These are phyloP conservation scores for Mycena venus DNA, from an alignment of 768 basidiomycete species.

Conservation along the genomic window DNA sequence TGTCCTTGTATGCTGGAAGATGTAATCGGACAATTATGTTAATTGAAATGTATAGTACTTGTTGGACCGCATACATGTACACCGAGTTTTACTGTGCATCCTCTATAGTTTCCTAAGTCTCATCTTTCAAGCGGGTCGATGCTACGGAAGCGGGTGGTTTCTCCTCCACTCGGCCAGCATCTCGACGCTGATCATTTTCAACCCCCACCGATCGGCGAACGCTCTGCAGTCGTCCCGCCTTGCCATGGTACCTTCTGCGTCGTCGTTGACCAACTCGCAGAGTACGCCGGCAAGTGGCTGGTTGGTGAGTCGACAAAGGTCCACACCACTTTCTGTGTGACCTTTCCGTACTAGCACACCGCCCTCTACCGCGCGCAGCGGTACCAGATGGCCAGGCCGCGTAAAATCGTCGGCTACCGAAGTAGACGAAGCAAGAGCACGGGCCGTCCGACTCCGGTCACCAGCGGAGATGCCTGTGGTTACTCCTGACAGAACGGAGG, in stretches of 20 bases:
- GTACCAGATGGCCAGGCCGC: constrained; percentile 96
- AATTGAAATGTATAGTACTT: neutral
- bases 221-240: constrained; percentile 91
- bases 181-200: constrained; percentile 96
- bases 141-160: constrained; percentile 41
- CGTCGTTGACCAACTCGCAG: constrained; percentile 96
- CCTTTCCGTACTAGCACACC: constrained; percentile 91
- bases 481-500: constrained; percentile 67
- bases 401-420: constrained; percentile 79
- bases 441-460: constrained; percentile 90
- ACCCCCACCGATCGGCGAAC: constrained; percentile 90
- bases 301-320: constrained; percentile 85
- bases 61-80: constrained; percentile 6
- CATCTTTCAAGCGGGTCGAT: too few relatives aligned
- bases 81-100: constrained; percentile 17
- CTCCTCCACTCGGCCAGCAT: constrained; percentile 72
- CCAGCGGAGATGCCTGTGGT: constrained; percentile 98
- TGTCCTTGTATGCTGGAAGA: neutral
- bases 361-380: constrained; percentile 87
- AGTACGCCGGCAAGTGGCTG: constrained; percentile 84
- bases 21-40: constrained; percentile 8
- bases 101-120: constrained; percentile 7
- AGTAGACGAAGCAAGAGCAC: constrained; percentile 79
- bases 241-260: constrained; percentile 92
- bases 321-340: constrained; percentile 93